Conservation (phyloP, 257 asterid species). For the Solanum appendiculatum region DNA sequence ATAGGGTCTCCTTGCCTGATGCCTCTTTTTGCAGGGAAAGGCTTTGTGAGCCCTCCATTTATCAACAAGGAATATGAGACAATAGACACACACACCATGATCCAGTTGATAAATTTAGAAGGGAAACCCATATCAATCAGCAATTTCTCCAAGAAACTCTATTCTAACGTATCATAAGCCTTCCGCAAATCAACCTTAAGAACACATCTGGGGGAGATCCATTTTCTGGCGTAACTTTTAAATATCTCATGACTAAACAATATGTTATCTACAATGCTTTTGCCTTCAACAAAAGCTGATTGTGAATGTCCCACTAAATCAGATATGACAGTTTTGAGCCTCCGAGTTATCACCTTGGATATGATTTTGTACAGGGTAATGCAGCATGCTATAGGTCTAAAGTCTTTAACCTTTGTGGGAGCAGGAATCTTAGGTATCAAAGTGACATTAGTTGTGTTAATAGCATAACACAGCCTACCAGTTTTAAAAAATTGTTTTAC, state of each 20-base stretch:
- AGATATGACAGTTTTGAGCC: too few relatives aligned
- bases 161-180: background rate
- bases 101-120: background rate
- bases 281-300: background rate
- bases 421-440: background rate
- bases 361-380: too few relatives aligned
- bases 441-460: too few relatives aligned
- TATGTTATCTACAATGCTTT: background rate
- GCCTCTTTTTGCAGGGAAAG: background rate
- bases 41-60: background rate
- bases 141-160: background rate
- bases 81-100: background rate
- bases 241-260: background rate
- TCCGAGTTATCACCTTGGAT: background rate
- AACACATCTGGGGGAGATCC: background rate
- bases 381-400: background rate
- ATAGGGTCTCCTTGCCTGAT: background rate
- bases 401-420: background rate
- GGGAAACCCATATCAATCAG: background rate
- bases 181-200: background rate
- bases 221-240: too few relatives aligned
- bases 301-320: background rate
- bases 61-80: background rate
- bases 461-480: background rate
- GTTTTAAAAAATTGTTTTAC: background rate